Evolutionary conservation across 225 moss, liverwort and hornwort genomes (phyloP).

Genomic region (Neckera pumila): DNA sequence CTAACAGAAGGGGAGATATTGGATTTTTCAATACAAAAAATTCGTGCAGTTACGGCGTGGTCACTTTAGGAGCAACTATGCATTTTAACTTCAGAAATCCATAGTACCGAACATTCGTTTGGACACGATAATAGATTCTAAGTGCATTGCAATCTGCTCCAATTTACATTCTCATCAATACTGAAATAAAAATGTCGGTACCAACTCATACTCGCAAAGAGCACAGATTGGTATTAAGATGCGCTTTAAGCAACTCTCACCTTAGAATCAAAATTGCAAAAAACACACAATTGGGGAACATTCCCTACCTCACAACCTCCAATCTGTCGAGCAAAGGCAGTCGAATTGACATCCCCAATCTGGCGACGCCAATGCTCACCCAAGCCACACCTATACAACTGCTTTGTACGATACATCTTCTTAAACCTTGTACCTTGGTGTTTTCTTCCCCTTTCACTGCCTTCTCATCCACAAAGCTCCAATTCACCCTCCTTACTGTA

Average conservation of each 20-base stretch:
- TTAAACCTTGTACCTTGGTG: background rate
- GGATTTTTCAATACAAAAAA: background rate
- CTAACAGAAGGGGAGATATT: background rate
- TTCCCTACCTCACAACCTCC: constrained; percentile 71
- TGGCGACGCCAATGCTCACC: constrained; percentile 82
- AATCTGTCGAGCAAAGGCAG: constrained; percentile 52
- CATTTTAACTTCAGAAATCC: background rate
- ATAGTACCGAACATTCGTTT: background rate
- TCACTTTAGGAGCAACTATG: background rate
- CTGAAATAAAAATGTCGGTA: background rate
- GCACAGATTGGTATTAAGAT: background rate
- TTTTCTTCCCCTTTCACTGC: background rate
- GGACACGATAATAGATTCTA: background rate
- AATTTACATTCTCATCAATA: background rate
- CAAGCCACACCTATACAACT: constrained; percentile 55
- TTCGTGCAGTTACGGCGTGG: background rate
- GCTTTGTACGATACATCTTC: constrained; percentile 20
- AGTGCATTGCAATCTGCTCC: background rate
- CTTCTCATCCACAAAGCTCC: constrained; percentile 4
- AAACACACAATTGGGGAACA: background rate
- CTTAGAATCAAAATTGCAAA: background rate
- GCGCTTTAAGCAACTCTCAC: background rate
- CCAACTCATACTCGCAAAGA: background rate
- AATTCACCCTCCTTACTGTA: background rate
- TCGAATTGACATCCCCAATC: constrained; percentile 50